Percentiles rank a stretch among this genome's conserved stretches.
Evolutionary conservation across 2,329 filamentous ascomycete genomes (phyloP).

Genomic region (Sphaerulina populicola): DNA sequence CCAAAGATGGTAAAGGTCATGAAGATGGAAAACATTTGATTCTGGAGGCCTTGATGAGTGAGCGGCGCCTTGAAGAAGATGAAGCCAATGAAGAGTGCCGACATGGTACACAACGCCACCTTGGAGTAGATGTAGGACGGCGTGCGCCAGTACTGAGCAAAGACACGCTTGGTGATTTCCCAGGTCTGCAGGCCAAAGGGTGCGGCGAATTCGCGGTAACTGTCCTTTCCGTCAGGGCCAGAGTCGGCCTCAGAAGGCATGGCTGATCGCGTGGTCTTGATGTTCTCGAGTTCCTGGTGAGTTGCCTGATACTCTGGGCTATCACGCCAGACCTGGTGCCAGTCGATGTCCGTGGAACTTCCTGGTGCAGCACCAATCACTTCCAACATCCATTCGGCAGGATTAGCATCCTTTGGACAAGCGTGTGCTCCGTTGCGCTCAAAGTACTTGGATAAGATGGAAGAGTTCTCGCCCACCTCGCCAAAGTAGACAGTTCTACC

Average conservation of each 20-base stretch:
- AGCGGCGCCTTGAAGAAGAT: conserved; percentile 55
- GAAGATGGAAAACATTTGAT: conserved; percentile 81
- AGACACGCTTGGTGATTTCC: conserved; percentile 64
- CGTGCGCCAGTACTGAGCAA: conserved; percentile 87
- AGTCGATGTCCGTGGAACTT: conserved; percentile 44
- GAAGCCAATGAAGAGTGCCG: conserved; percentile 71
- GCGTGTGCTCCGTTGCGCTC: conserved; percentile 59
- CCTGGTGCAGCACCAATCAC: conserved; percentile 48
- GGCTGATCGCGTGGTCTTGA: conserved; percentile 36
- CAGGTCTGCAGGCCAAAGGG: conserved; percentile 60
- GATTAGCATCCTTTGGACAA: conserved; percentile 64
- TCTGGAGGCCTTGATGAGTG: conserved; percentile 69
- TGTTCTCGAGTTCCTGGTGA: conserved; percentile 40
- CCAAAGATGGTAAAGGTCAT: conserved; percentile 74
- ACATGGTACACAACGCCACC: conserved; percentile 55
- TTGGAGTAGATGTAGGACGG: conserved; percentile 87
- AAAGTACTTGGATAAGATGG: conserved; percentile 64
- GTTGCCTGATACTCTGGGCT: conserved; percentile 41
- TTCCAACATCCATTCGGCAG: conserved; percentile 70
- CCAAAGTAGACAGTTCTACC: conserved; percentile 76
- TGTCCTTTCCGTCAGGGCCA: conserved; percentile 43
- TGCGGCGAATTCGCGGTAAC: conserved; percentile 72
- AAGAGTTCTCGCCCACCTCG: conserved; percentile 63
- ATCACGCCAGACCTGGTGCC: conserved; percentile 43
- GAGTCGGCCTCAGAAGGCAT: conserved; percentile 34